Conservation (phyloP, 495 filamentous ascomycete species). For the Neurospora intermedia region DNA sequence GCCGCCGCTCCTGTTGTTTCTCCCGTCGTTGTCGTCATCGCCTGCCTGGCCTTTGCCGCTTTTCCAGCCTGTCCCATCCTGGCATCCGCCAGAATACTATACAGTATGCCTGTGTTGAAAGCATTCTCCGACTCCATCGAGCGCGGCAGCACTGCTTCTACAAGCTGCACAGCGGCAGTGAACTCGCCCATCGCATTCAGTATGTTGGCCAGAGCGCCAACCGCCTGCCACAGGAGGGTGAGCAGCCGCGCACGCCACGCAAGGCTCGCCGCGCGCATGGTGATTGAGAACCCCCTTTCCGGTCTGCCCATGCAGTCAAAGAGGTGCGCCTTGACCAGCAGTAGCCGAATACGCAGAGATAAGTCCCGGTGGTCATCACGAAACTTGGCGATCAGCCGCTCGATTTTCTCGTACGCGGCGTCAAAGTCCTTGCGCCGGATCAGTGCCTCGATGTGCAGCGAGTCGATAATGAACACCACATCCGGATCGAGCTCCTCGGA, state of each 20-base stretch:
- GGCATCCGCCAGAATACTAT: conserved; percentile 69
- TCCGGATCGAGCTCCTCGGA: conserved; percentile 51
- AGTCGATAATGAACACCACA: conserved; percentile 55
- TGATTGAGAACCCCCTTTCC: conserved; percentile 73
- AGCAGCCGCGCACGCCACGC: conserved; percentile 63
- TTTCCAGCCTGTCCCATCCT: conserved; percentile 71
- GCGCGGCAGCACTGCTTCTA: conserved; percentile 71
- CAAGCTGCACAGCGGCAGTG: conserved; percentile 51
- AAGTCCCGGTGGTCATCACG: conserved; percentile 66
- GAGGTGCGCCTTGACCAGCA: conserved; percentile 66
- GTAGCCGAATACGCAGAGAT: conserved; percentile 59
- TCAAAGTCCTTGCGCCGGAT: conserved; percentile 52
- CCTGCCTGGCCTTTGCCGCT: conserved; percentile 11
- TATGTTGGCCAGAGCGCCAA: conserved; percentile 57
- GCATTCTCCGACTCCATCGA: conserved; percentile 65
- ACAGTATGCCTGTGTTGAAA: conserved; percentile 53
- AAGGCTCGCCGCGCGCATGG: conserved; percentile 67
- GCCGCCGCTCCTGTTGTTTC: not conserved
- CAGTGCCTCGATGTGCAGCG: conserved; percentile 61
- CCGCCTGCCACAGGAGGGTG: conserved; percentile 65
- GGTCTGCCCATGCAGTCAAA: conserved; percentile 60
- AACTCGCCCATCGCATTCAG: conserved; percentile 68
- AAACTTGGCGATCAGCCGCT: conserved; percentile 52
- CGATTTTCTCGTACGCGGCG: conserved; percentile 55
- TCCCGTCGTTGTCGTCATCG: conserved; percentile 16